Base-by-base conservation (phyloP, 805 yeast species). In the Pichia phayaonensis region DNA sequence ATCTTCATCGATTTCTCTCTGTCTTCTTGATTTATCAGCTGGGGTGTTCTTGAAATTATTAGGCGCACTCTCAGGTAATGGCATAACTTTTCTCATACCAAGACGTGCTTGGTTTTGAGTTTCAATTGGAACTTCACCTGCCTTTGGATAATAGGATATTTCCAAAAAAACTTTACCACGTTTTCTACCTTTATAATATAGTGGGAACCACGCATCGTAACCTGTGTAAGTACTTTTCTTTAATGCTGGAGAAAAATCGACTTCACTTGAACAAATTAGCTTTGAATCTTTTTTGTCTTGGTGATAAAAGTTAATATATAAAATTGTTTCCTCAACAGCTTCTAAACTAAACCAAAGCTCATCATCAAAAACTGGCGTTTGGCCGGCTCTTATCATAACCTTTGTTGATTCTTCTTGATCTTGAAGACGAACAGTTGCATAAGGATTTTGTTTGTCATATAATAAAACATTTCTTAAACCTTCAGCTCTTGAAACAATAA, bases 361-460 rank as follows among this genome's bases (percentile, higher is more conserved):
- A 53, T 81, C 81, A 53, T 87, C 83, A 88, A 97, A 94, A 21
- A 73, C 78, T 1, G 99, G 99, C 5, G 87, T 85, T 63, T 94
- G 99, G 2, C 99, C 99, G 1, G 96, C 99, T 57, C 98, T 71
- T 47, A 79, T 76, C 52, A 86, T 81, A 0, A 88, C 76, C 36
- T 81, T 82, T 1, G 97, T 88, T 60, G 84, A 81, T 56, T 86
- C 82, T 11, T 95, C 92, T 59, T 79, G 78, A 53, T 87, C 88
- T 27, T 90, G 92, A 6, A 94, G 74, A 50, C 98, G 72, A 13
- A 87, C 74, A 7, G 92, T 80, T 53, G 90, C 85, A 68, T 88
- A 90, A 2, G 98, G 99, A 56, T 87, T 85, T 67, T 94, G 99
- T 61, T 94, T 94, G 61, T 95, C 97, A 47, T 92, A 72, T 55